Evolutionary conservation across 2,329 filamentous ascomycete species (phyloP).

Genomic region (Venturia oleaginea): DNA sequence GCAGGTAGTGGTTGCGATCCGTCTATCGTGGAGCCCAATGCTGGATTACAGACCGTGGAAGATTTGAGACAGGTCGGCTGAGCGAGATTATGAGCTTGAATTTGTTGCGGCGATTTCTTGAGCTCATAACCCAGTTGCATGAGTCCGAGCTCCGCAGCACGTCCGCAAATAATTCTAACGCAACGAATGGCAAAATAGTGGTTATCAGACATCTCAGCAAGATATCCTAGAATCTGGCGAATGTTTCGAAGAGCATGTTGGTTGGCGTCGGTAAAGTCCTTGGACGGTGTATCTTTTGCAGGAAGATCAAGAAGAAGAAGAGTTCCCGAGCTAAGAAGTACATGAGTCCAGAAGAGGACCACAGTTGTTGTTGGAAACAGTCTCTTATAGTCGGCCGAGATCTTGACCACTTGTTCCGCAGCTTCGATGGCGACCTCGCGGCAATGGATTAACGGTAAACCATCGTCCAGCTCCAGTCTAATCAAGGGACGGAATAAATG

Average conservation of each 20-base stretch:
- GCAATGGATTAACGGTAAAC: constrained; percentile 38
- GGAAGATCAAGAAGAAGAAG: constrained; percentile 7
- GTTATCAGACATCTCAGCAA: not conserved
- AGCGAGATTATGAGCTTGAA: not conserved
- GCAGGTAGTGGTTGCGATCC: not conserved
- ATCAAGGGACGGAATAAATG: constrained; percentile 66
- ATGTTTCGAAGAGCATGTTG: not conserved
- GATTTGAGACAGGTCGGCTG: not conserved
- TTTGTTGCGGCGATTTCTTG: not conserved
- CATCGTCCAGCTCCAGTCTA: constrained; percentile 47
- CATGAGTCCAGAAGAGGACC: constrained; percentile 3
- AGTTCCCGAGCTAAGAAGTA: constrained; percentile 1
- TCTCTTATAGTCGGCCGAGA: constrained; percentile 34
- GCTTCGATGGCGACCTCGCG: constrained; percentile 52
- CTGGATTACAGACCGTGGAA: not conserved
- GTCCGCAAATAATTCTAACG: not conserved
- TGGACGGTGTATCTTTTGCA: too few relatives aligned
- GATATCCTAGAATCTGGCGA: not conserved
- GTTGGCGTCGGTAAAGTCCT: not conserved
- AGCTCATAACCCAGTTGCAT: not conserved
- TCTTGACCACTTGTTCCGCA: constrained; percentile 34
- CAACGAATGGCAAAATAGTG: not conserved
- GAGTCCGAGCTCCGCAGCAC: not conserved
- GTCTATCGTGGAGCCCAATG: not conserved
- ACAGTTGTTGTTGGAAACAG: constrained; percentile 24